Percentiles rank a stretch among this genome's conserved stretches.
Conservation (phyloP, 2,329 filamentous ascomycete genomes). For the Fusarium siculi region DNA sequence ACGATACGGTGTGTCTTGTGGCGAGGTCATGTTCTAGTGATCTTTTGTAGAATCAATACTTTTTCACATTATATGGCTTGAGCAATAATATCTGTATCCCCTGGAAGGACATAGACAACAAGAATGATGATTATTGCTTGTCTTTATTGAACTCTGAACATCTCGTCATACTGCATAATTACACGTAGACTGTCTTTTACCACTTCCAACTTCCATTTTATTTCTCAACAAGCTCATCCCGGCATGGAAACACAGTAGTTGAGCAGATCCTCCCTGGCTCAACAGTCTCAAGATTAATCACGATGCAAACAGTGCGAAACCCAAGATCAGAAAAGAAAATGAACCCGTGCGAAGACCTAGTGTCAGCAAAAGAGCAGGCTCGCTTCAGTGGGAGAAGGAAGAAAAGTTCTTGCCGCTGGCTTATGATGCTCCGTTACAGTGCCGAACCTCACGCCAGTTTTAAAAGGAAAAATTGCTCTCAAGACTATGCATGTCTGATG, state of each 20-base stretch:
- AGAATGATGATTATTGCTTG: constrained; percentile 30
- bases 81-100: background rate
- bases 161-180: constrained; percentile 36
- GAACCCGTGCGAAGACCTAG: background rate
- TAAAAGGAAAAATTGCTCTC: background rate
- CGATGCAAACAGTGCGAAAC: constrained; percentile 15
- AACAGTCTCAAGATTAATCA: constrained; percentile 27
- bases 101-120: background rate
- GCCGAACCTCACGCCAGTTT: constrained; percentile 15
- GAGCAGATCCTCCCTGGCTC: constrained; percentile 4
- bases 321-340: background rate
- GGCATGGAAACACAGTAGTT: constrained; percentile 1
- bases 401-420: background rate
- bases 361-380: background rate
- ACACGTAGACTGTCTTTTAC: constrained; percentile 20
- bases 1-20: background rate
- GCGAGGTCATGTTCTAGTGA: background rate
- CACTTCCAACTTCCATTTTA: background rate
- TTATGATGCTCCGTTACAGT: constrained; percentile 8
- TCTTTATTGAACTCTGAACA: constrained; percentile 20
- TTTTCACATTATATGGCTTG: background rate
- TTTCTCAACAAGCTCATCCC: background rate
- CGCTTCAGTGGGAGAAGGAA: background rate
- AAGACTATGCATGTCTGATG: background rate
- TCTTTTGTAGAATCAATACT: background rate